Evolutionary conservation across 768 basidiomycete genomes (phyloP), one percentile per base, ranked within the genome.

Genomic region (Coprinopsis sp.): DNA sequence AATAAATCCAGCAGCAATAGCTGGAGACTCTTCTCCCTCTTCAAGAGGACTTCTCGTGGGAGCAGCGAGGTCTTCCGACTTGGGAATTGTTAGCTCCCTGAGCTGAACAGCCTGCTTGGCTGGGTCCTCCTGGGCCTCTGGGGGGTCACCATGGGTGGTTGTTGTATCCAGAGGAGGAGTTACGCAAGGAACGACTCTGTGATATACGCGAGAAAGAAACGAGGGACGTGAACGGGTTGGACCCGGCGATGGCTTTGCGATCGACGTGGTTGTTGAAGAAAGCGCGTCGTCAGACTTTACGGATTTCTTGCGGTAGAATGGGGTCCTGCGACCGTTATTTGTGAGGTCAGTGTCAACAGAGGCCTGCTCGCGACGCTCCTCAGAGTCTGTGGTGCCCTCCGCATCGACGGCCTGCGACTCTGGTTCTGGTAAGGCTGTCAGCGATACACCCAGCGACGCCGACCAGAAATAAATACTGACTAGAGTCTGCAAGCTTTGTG

Each of bases 161-260:
- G n/a, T n/a, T n/a, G n/a, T n/a, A n/a, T n/a, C n/a, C n/a, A n/a
- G n/a, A n/a, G n/a, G n/a, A 16, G 78, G 69, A 12, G 73, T 68
- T 23, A 86, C 71, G 51, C 86, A 88, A 24, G 86, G 86, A 37
- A 88, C 75, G 53, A 87, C 73, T 51, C 73, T 78, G 54, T 76
- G 78, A 50, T 87, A 68, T 44, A 87, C 69, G 58, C 76, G 78
- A 40, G 78, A 73, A 46, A 86, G 66, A 56, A 87, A 77, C 33
- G 84, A 84, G 43, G 72, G 67, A 66, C 76, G 50, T 12, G 54
- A 52, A 29, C 55, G 45, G 22, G 56, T 47, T 33, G 56, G 54
- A 7, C 48, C 56, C 47, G 57, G 27, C 8, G 53, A 29, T 19
- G 61, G 51, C 53, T 69, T 72, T 45, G 58, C 50, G 47, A 68